Base-by-base conservation (phyloP, 257 asterid species). In the Nicotiana noctiflora region DNA sequence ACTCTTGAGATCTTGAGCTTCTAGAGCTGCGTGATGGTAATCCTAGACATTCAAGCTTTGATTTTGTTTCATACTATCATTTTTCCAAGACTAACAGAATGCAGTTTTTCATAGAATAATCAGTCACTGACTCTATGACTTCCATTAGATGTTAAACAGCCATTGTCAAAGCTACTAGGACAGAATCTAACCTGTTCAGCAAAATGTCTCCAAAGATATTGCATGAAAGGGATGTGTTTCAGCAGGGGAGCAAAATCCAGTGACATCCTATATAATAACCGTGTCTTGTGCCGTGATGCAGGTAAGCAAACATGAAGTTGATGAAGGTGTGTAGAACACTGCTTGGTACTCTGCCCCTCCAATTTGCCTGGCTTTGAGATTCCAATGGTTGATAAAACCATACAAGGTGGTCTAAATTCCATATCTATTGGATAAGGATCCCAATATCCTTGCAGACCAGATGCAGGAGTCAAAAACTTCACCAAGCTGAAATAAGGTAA, bases 381-480 rank as follows among this genome's bases (percentile, higher is more conserved):
- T 72, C 98, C 99, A 53, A 93, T 95, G 23, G 99, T 95, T 25
- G 99, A 93, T 60, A 95, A 87, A 37, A 95, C 99, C 86, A 90
- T 88, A 86, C 98, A 95, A 82, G 99, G 98, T 21, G 98, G 98
- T 64, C 89, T 83, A 86, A 93, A 91, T 87, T 95, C 99, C 98
- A 93, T 95, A 67, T 95, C 99, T 49, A 95, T 93, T 51, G 99
- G 99, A 86, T 95, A 95, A 0, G 98, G 98, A 56, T 95, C 99
- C 99, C 99, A 95, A 79, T 92, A 92, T 52, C 99, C 99, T 92
- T 92, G 94, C 63, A 93, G 89, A 31, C 97, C 90, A 68, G 97
- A 89, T 49, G 90, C 74, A 75, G 97, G 98, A 31, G 98, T 90
- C 87, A 95, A 83, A 77, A 95, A 95, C 62, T 95, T 93, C 86